Conservation (phyloP, 345 rosid genomes). For the Ceriops tagal region DNA sequence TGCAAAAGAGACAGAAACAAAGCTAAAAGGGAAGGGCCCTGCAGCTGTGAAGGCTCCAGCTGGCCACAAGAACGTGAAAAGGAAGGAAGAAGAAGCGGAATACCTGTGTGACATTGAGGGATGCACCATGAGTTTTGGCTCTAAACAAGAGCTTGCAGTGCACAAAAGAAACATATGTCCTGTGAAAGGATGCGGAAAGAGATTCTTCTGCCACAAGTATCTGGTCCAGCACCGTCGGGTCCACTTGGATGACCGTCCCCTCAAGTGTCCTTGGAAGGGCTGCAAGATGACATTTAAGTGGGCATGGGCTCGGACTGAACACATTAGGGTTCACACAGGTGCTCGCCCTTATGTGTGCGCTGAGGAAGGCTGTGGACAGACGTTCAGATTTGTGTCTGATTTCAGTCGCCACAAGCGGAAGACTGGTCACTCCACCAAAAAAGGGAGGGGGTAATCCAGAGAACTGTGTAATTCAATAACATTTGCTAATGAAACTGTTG, state of each 20-base stretch:
- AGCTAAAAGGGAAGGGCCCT: constrained; percentile 38
- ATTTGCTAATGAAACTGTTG: constrained; percentile 39
- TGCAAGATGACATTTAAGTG: constrained; percentile 98
- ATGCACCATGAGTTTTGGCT: constrained; percentile 74
- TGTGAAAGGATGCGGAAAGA: constrained; percentile 88
- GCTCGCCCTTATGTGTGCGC: constrained; percentile 83
- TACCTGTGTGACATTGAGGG: constrained; percentile 87
- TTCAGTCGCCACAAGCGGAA: constrained; percentile 94
- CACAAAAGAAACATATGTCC: constrained; percentile 89
- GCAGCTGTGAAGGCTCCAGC: constrained; percentile 28
- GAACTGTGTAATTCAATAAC: constrained; percentile 29
- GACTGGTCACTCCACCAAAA: constrained; percentile 82
- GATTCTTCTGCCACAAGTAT: constrained; percentile 91
- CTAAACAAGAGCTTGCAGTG: constrained; percentile 61
- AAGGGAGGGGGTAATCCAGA: constrained; percentile 22
- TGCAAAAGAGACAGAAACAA: constrained; percentile 31
- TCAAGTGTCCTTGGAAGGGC: constrained; percentile 98
- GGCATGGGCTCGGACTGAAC: constrained; percentile 99
- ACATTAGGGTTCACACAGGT: constrained; percentile 95
- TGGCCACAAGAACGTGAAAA: constrained; percentile 32
- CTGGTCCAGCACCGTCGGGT: constrained; percentile 91
- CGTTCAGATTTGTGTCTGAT: constrained; percentile 88
- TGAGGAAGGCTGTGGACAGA: constrained; percentile 88
- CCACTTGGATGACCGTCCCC: constrained; percentile 89
- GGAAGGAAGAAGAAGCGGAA: constrained; percentile 50